Evolutionary conservation across 2,329 filamentous ascomycete species (phyloP), one percentile per base, ranked within the genome.

Genomic region (Fusarium hostae): DNA sequence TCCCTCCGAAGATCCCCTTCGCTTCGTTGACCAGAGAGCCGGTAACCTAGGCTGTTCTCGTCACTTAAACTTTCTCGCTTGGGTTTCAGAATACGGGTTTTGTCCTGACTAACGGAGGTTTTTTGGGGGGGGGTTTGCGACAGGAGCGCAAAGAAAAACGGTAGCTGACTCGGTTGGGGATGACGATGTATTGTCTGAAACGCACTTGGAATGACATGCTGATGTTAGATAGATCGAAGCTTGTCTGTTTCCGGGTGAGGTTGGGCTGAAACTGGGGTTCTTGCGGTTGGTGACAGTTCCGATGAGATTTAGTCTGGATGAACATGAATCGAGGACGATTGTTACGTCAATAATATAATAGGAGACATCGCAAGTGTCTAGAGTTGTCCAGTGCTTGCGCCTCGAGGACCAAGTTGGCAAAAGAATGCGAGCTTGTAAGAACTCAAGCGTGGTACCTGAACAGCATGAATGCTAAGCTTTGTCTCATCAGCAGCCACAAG

Each of bases 1-100:
- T 45, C 56, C 47, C 63, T 48, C 69, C 69, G 69, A 69, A 37
- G 51, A 66, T 54, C 61, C 48, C 52, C 32, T 47, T 67, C 69
- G 61, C 65, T 63, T 69, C 61, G 57, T 66, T 70, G 67, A 72
- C 70, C 70, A 72, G 35, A 72, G 65, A 70, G 58, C 66, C 70
- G 70, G 70, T 72, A 72, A 72, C 70, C 69, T 66, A 70, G 37
- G 9, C 69, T 55, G 44, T 64, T 62, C 51, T 63, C 35, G 69
- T 71, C 69, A 47, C 66, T 66, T 59, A 66, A 50, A 59, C 69
- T 72, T 71, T 66, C 59, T 59, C 55, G 66, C 69, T 63, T 72
- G 10, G 34, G 69, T 72, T 72, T 72, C 69, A 57, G 26, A 41
- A 72, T 58, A 72, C 69, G 65, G 59, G 35, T 32, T 56, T 35